These are phyloP conservation scores for Leptographium flavum DNA, from an alignment of 2,329 filamentous ascomycete genomes.

Conservation along the genomic window DNA sequence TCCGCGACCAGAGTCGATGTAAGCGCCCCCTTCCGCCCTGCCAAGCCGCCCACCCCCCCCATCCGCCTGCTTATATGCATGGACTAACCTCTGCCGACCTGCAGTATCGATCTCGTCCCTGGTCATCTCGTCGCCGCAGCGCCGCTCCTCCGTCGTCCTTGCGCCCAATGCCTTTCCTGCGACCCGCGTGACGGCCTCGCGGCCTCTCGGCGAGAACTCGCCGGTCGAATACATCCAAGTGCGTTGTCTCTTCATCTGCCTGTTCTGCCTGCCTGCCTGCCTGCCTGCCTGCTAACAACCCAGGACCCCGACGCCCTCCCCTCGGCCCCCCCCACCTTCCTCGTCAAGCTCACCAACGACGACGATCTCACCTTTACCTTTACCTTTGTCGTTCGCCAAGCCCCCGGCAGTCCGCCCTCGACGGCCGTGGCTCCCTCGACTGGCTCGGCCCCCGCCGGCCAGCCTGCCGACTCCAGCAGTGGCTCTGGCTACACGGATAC, in stretches of 20 bases:
- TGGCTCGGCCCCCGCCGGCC: slow-evolving; percentile 2
- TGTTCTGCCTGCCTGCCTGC: neutral
- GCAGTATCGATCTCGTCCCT: slow-evolving; percentile 79
- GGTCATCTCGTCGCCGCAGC: slow-evolving; percentile 64
- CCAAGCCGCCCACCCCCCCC: neutral
- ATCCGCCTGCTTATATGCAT: neutral
- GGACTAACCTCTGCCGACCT: slow-evolving; percentile 14
- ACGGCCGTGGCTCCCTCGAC: slow-evolving; percentile 5
- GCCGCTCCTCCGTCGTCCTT: slow-evolving; percentile 63
- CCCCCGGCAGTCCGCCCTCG: slow-evolving; percentile 15
- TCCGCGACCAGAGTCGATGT: slow-evolving; percentile 90
- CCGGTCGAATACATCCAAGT: slow-evolving; percentile 91
- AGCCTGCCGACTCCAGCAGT: slow-evolving; percentile 30
- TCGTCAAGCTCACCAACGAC: slow-evolving; percentile 77
- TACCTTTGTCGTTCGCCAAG: slow-evolving; percentile 63
- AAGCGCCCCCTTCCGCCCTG: slow-evolving; percentile 20
- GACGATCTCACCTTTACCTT: slow-evolving; percentile 91
- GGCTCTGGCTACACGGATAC: slow-evolving; percentile 47
- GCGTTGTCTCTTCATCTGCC: slow-evolving; percentile 12
- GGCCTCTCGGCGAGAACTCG: slow-evolving; percentile 56
- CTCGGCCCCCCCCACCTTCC: slow-evolving; percentile 50
- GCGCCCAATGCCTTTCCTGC: slow-evolving; percentile 81
- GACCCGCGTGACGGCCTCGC: slow-evolving; percentile 57
- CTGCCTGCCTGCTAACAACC: slow-evolving; percentile 10
- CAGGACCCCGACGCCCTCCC: slow-evolving; percentile 62